A percentile compares a stretch with the other conserved stretches of the same genome.
phyloP scores from a whole-genome alignment of 148 eudicot species.

The Camellia japonica region DNA sequence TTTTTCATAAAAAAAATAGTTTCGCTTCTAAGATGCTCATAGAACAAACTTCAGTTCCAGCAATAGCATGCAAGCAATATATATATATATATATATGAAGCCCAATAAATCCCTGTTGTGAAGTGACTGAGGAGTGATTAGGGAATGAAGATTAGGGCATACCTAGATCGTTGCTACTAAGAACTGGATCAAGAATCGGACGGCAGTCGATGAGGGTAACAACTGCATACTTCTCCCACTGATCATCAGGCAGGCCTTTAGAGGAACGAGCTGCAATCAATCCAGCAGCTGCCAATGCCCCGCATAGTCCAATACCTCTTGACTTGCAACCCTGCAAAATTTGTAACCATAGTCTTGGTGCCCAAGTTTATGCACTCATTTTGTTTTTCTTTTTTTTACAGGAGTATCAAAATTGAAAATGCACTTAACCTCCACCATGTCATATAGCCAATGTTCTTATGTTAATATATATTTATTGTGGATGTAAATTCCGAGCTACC shows the following conservation, averaged over 20 bases:
- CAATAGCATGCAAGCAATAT: neutral
- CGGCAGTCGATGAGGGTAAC: slow-evolving; percentile 86
- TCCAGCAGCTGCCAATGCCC: no score
- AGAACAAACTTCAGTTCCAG: neutral
- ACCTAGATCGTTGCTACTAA: slow-evolving; percentile 65
- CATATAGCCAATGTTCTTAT: no score
- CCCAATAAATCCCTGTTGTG: neutral
- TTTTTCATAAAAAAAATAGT: no score
- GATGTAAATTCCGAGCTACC: no score
- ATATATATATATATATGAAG: neutral
- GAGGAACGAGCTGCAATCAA: slow-evolving; percentile 67
- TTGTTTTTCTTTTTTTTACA: no score
- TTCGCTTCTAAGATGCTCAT: neutral
- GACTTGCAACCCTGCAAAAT: no score
- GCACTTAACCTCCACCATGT: no score
- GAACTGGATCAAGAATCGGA: slow-evolving; percentile 68
- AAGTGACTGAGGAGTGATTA: neutral
- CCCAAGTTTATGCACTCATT: no score
- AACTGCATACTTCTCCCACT: slow-evolving; percentile 87
- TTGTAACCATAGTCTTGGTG: no score
- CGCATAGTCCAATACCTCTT: no score
- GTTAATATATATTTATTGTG: no score
- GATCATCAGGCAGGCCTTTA: slow-evolving; percentile 53
- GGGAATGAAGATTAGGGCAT: slow-evolving; percentile 17
- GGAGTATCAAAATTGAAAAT: no score